phyloP scores from a whole-genome alignment of 768 basidiomycete genomes.

The Inosperma sp. region DNA sequence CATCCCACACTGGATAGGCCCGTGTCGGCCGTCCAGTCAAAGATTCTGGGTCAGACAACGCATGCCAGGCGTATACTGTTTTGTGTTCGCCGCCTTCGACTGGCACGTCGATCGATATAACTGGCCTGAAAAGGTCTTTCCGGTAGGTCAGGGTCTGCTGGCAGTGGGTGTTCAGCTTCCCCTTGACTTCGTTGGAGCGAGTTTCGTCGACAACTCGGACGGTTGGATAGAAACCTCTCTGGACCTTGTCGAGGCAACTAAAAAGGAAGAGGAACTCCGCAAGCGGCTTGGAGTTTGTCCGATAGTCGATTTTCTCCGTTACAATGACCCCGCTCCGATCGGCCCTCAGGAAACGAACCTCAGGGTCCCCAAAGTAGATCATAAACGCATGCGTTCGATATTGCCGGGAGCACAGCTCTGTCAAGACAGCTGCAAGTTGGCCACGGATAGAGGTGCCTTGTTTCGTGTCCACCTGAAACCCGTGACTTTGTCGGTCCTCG shows the following conservation, averaged over 20 bases:
- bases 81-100: not conserved
- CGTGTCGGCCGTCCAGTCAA: conserved; percentile 2
- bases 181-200: not conserved
- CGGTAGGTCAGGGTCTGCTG: not conserved
- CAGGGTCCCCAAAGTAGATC: not conserved
- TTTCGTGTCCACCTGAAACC: not conserved
- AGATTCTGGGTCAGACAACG: not conserved
- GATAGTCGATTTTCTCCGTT: not conserved
- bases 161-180: not conserved
- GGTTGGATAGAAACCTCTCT: not conserved
- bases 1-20: conserved; percentile 4
- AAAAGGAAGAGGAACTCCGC: conserved; percentile 8
- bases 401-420: not conserved
- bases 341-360: conserved; percentile 5
- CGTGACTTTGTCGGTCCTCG: not conserved
- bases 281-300: not conserved
- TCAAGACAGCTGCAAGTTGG: not conserved
- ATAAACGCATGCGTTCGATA: conserved; percentile 6
- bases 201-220: too few species aligned
- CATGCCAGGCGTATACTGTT: conserved; percentile 1
- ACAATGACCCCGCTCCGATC: conserved; percentile 4
- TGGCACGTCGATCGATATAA: not conserved
- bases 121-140: too few species aligned
- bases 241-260: not conserved
- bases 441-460: not conserved